Conservation (phyloP, 164 flowering plant species). For the Tetracentron sinense region DNA sequence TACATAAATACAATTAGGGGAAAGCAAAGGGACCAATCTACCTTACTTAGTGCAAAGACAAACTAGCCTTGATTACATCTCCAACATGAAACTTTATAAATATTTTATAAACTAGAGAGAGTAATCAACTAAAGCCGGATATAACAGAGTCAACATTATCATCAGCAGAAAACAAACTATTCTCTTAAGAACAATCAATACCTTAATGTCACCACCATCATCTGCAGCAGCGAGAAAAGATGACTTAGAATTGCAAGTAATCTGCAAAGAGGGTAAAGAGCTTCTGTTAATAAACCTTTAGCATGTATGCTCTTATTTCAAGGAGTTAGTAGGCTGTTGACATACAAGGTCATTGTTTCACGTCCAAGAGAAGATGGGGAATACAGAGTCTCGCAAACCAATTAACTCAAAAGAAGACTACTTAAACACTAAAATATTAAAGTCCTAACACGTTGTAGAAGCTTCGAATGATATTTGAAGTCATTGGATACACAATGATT, state of each 20-base stretch:
- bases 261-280: slow-evolving; percentile 37
- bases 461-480: no score
- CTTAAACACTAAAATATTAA: no score
- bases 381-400: neutral
- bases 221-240: slow-evolving; percentile 90
- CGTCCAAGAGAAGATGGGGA: neutral
- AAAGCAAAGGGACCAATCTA: neutral
- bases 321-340: neutral
- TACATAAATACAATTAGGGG: neutral
- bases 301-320: neutral
- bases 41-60: no score
- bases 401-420: neutral
- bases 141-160: neutral
- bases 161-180: neutral
- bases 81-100: neutral
- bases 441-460: no score
- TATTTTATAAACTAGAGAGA: neutral
- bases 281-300: slow-evolving; percentile 1
- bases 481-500: no score
- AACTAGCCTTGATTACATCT: neutral
- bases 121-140: neutral
- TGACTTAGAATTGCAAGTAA: slow-evolving; percentile 67
- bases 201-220: slow-evolving; percentile 94
- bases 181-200: slow-evolving; percentile 20
- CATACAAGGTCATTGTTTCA: neutral